Evolutionary conservation across 441 rosid genomes (phyloP).

Genomic region (Raphanus hybrid): DNA sequence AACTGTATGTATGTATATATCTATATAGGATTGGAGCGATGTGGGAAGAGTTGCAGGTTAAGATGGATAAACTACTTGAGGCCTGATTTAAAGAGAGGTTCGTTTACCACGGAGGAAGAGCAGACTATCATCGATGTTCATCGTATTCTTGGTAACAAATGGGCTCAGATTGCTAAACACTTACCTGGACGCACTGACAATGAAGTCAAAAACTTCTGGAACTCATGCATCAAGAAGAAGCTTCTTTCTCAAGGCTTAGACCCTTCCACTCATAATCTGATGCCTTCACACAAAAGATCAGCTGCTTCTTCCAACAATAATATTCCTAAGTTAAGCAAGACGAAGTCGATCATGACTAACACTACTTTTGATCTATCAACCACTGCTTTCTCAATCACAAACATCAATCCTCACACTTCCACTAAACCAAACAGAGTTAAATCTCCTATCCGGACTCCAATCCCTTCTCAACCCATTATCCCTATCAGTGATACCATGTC

Average conservation of each 20-base stretch:
- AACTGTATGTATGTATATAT: neutral
- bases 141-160: slow-evolving; percentile 79
- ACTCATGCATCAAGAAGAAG: slow-evolving; percentile 72
- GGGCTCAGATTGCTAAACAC: slow-evolving; percentile 85
- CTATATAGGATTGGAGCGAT: slow-evolving; percentile 64
- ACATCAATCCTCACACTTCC: slow-evolving; percentile 36
- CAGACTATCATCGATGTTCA: slow-evolving; percentile 70
- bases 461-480: slow-evolving; percentile 24
- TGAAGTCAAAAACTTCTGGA: slow-evolving; percentile 82
- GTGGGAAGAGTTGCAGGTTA: slow-evolving; percentile 80
- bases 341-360: slow-evolving; percentile 22
- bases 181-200: slow-evolving; percentile 81
- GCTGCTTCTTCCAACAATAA: slow-evolving; percentile 10
- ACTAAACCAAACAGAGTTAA: slow-evolving; percentile 40
- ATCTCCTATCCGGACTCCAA: slow-evolving; percentile 42
- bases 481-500: slow-evolving; percentile 37
- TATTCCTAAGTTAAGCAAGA: slow-evolving; percentile 25
- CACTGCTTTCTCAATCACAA: slow-evolving; percentile 30
- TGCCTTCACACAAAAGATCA: slow-evolving; percentile 57
- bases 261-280: slow-evolving; percentile 71
- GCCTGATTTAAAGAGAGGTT: slow-evolving; percentile 68
- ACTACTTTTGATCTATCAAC: slow-evolving; percentile 44
- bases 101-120: slow-evolving; percentile 66
- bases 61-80: slow-evolving; percentile 80
- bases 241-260: slow-evolving; percentile 70